A percentile compares a stretch with the other conserved stretches of the same genome.
These are phyloP conservation scores for Trifolium fragiferum DNA, from an alignment of 306 rosid species.

Conservation along the genomic window DNA sequence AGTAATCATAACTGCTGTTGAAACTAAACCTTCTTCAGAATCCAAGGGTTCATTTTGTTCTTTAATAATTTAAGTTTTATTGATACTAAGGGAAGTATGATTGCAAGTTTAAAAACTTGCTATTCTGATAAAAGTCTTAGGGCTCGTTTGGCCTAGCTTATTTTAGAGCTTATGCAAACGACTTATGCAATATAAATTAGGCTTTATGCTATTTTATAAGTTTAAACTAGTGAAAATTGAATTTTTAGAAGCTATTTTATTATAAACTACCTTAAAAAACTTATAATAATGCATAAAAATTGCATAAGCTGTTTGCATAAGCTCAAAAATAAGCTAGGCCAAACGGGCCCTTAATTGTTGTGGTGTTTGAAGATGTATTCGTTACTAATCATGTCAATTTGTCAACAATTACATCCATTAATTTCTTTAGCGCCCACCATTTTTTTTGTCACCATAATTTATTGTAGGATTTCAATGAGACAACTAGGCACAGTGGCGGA, in stretches of 20 bases:
- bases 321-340: too few relatives aligned
- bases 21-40: constrained; percentile 20
- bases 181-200: too few relatives aligned
- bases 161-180: too few relatives aligned
- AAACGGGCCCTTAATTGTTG: too few relatives aligned
- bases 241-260: too few relatives aligned
- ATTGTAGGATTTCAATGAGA: constrained; percentile 8
- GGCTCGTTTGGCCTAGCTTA: too few relatives aligned
- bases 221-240: too few relatives aligned
- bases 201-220: too few relatives aligned
- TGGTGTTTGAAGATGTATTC: constrained; percentile 33
- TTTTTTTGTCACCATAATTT: constrained; percentile 16
- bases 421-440: neutral
- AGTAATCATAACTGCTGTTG: neutral
- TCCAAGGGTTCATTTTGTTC: constrained; percentile 16
- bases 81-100: constrained; percentile 11
- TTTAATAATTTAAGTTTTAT: neutral
- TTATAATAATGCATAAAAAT: too few relatives aligned
- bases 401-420: constrained; percentile 8
- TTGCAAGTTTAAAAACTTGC: constrained; percentile 5
- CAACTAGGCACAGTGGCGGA: neutral
- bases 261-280: too few relatives aligned
- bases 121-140: constrained; percentile 22
- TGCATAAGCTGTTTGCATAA: too few relatives aligned
- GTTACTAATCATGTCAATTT: constrained; percentile 25